Evolutionary conservation across 1,284 basidiomycete genomes (phyloP).

Genomic region (Cutaneotrichosporon cyanovorans): DNA sequence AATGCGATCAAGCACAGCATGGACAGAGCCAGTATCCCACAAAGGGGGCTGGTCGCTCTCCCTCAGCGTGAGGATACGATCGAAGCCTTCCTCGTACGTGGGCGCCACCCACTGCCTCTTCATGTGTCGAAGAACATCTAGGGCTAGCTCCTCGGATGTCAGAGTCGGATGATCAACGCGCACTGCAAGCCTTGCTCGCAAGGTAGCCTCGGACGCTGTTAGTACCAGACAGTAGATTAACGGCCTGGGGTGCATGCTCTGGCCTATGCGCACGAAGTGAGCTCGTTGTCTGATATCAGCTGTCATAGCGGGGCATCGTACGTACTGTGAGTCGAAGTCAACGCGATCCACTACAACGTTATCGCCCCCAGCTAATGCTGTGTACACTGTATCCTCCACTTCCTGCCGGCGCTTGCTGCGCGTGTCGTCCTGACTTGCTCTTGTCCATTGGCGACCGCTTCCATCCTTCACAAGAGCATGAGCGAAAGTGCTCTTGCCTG

Average conservation of each 20-base stretch:
- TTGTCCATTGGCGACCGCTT: slow-evolving; percentile 23
- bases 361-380: slow-evolving; percentile 24
- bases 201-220: slow-evolving; percentile 17
- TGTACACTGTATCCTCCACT: slow-evolving; percentile 30
- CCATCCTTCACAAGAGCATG: slow-evolving; percentile 21
- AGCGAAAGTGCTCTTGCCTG: slow-evolving; percentile 41
- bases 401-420: slow-evolving; percentile 33
- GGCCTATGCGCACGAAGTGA: slow-evolving; percentile 38
- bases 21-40: too few species aligned
- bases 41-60: neutral
- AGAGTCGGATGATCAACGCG: slow-evolving; percentile 41
- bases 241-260: slow-evolving; percentile 10
- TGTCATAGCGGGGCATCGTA: neutral
- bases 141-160: slow-evolving; percentile 28
- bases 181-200: slow-evolving; percentile 23
- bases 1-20: too few species aligned
- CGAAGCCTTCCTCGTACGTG: slow-evolving; percentile 6
- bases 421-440: slow-evolving; percentile 44
- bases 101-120: slow-evolving; percentile 25
- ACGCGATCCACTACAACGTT: slow-evolving; percentile 44
- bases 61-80: slow-evolving; percentile 7
- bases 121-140: slow-evolving; percentile 38
- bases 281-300: slow-evolving; percentile 35
- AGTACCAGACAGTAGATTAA: slow-evolving; percentile 24
- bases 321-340: slow-evolving; percentile 39